A percentile compares a stretch with the other conserved stretches of the same genome.
These are phyloP conservation scores for Ogataea minuta DNA, from an alignment of 805 yeast genomes.

Conservation along the genomic window DNA sequence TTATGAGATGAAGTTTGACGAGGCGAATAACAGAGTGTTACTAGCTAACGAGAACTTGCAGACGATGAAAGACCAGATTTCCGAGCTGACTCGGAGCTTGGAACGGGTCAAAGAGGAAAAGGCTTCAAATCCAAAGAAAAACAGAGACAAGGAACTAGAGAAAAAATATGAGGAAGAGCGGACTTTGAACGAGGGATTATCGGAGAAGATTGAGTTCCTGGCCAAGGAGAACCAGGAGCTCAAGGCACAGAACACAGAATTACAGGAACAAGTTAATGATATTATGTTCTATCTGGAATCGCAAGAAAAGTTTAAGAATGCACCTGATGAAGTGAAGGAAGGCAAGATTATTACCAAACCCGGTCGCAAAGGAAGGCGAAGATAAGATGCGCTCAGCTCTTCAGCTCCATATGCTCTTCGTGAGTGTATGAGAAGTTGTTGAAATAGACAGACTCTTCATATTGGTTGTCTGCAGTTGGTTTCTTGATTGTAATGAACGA, in stretches of 20 bases:
- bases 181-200: conserved; percentile 40
- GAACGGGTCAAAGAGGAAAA: conserved; percentile 7
- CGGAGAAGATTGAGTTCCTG: conserved; percentile 39
- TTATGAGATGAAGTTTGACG: conserved; percentile 55
- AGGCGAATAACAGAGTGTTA: conserved; percentile 25
- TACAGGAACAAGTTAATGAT: conserved; percentile 67
- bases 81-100: conserved; percentile 9
- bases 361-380: conserved; percentile 12
- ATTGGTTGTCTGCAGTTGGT: conserved; percentile 24
- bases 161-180: conserved; percentile 46
- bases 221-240: conserved; percentile 34
- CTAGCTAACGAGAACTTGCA: conserved; percentile 21
- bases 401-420: conserved; percentile 16
- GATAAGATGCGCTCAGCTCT: background rate
- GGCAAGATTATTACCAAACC: conserved; percentile 57
- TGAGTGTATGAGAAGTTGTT: conserved; percentile 34
- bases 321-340: conserved; percentile 68
- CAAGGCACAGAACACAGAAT: conserved; percentile 42
- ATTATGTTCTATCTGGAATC: conserved; percentile 78
- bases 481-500: conserved; percentile 34
- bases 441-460: conserved; percentile 33
- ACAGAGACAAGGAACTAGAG: conserved; percentile 19
- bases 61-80: conserved; percentile 33
- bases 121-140: conserved; percentile 21
- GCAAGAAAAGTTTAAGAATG: conserved; percentile 67